A percentile compares a stretch with the other conserved stretches of the same genome.
Evolutionary conservation across 805 yeast genomes (phyloP).

Genomic region (Barnettozyma vustinii): DNA sequence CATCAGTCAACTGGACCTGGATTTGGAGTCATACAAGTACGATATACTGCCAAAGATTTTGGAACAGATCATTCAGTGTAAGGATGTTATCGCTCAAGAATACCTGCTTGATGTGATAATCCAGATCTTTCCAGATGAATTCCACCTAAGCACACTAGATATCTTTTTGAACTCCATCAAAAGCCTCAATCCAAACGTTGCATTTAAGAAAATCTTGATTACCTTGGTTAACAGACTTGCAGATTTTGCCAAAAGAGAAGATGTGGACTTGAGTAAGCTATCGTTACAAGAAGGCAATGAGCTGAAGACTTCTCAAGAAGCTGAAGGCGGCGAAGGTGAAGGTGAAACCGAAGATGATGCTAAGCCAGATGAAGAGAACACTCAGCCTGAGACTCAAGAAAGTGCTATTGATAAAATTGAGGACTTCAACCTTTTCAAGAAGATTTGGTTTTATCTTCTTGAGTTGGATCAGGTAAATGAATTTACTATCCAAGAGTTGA

Average conservation of each 20-base stretch:
- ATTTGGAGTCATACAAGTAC: constrained; percentile 38
- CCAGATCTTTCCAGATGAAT: constrained; percentile 92
- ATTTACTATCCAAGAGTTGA: constrained; percentile 59
- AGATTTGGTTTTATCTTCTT: constrained; percentile 61
- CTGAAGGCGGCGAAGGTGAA: neutral
- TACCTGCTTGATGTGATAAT: constrained; percentile 86
- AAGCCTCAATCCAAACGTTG: constrained; percentile 65
- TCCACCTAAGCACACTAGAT: constrained; percentile 72
- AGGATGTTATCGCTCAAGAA: constrained; percentile 88
- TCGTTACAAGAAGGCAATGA: constrained; percentile 16
- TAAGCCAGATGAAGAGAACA: constrained; percentile 10
- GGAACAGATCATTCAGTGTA: constrained; percentile 89
- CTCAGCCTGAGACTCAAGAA: constrained; percentile 10
- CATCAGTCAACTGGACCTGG: constrained; percentile 56
- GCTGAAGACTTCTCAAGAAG: neutral
- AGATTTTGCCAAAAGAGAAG: constrained; percentile 42
- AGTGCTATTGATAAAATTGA: neutral
- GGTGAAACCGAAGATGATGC: neutral
- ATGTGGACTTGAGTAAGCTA: constrained; percentile 19
- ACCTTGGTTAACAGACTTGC: constrained; percentile 71
- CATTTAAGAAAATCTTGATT: constrained; percentile 57
- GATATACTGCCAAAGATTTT: constrained; percentile 72
- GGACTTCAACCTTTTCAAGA: constrained; percentile 43
- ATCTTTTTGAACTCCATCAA: constrained; percentile 59
- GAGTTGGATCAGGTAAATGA: constrained; percentile 52